A percentile compares a stretch with the other conserved stretches of the same genome.
Conservation (phyloP, 164 flowering plant genomes). For the Vitis rupestris region DNA sequence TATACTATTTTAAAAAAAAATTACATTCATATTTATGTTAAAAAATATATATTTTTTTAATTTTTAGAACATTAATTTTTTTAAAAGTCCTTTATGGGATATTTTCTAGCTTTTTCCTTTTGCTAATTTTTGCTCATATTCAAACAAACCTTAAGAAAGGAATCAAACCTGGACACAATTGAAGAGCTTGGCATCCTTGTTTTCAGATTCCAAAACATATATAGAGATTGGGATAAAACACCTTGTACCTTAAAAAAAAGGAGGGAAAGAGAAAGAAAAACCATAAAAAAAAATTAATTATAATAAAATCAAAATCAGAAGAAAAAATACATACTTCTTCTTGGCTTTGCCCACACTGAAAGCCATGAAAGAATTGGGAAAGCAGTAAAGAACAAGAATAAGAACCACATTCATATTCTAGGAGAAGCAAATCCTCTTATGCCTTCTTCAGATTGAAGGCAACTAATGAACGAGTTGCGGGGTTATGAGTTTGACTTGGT, state of each 20-base stretch:
- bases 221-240: constrained; percentile 56
- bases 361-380: constrained; percentile 81
- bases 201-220: constrained; percentile 79
- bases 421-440: constrained; percentile 40
- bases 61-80: no score
- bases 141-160: no score
- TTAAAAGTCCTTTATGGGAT: no score
- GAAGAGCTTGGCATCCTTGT: constrained; percentile 85
- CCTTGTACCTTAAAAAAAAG: constrained; percentile 61
- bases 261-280: no score
- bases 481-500: no score
- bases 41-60: no score
- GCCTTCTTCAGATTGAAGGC: constrained; percentile 13
- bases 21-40: no score
- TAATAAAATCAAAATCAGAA: background rate
- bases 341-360: constrained; percentile 71
- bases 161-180: constrained; percentile 66
- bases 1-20: no score
- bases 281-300: background rate
- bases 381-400: constrained; percentile 51
- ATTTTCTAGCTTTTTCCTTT: no score
- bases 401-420: constrained; percentile 76
- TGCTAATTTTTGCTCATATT: no score
- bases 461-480: no score
- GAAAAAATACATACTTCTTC: constrained; percentile 40